Conservation (phyloP, 2,329 filamentous ascomycete species). For the Metarhizium brunneum region DNA sequence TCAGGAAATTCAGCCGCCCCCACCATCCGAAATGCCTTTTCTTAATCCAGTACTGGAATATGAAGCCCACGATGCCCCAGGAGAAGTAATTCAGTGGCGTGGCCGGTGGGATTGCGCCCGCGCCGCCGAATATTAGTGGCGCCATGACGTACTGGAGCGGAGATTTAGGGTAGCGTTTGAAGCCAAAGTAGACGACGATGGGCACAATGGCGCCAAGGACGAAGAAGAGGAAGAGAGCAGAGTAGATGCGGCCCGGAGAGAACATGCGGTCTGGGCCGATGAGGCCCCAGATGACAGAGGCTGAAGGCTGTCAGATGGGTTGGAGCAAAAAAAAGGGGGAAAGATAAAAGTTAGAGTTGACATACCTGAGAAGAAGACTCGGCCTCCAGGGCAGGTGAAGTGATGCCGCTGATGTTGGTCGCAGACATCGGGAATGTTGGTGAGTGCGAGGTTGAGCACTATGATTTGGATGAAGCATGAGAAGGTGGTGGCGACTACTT, state of each 20-base stretch:
- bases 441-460: conserved; percentile 53
- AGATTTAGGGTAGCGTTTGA: conserved; percentile 41
- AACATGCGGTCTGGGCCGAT: conserved; percentile 57
- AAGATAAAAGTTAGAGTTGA: neutral
- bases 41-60: conserved; percentile 63
- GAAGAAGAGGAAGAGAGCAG: conserved; percentile 51
- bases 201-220: conserved; percentile 43
- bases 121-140: conserved; percentile 50
- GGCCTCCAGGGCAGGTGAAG: conserved; percentile 55
- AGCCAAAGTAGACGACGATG: conserved; percentile 39
- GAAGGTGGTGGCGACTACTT: conserved; percentile 56
- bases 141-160: conserved; percentile 46
- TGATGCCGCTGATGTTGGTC: conserved; percentile 43
- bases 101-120: conserved; percentile 51
- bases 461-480: conserved; percentile 58
- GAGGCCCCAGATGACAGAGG: conserved; percentile 59
- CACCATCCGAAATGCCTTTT: conserved; percentile 59
- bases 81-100: conserved; percentile 65
- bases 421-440: conserved; percentile 56
- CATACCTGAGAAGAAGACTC: conserved; percentile 53
- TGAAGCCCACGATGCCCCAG: conserved; percentile 62
- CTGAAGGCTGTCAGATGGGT: conserved; percentile 16
- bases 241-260: conserved; percentile 53
- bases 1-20: conserved; percentile 64
- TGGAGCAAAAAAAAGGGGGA: neutral